Percentiles rank a stretch among this genome's conserved stretches.
Conservation (phyloP, 2,329 filamentous ascomycete species). For the Fusarium pininemorale region DNA sequence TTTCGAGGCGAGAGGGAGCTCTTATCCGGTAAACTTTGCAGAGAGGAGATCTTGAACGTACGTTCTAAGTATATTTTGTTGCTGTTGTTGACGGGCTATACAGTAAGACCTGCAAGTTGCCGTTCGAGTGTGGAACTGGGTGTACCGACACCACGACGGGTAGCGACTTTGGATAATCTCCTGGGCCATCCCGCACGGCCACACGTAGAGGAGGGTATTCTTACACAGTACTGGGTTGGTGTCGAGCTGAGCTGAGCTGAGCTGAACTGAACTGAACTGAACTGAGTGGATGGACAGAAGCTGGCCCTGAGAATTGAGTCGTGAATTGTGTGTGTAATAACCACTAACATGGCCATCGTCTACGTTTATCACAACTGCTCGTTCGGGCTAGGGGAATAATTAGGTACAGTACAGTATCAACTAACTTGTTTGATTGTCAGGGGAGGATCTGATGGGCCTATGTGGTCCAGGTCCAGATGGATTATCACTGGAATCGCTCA, state of each 20-base stretch:
- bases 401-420: background rate
- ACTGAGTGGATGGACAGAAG: slow-evolving; percentile 1
- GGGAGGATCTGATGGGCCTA: background rate
- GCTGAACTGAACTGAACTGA: background rate
- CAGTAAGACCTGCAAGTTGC: slow-evolving; percentile 1
- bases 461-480: background rate
- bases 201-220: background rate
- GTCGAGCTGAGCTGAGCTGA: background rate
- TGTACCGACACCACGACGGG: slow-evolving; percentile 10
- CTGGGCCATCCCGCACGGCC: slow-evolving; percentile 7
- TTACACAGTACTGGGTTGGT: background rate
- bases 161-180: slow-evolving; percentile 13
- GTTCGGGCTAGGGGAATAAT: background rate
- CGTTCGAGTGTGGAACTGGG: slow-evolving; percentile 8
- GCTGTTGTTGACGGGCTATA: background rate
- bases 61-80: background rate
- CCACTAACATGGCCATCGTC: background rate
- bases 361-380: background rate
- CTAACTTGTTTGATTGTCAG: background rate
- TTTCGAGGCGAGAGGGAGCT: background rate
- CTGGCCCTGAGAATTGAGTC: slow-evolving; percentile 4
- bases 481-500: background rate
- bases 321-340: background rate
- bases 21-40: background rate
- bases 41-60: background rate